phyloP scores from a whole-genome alignment of 305 asterid species.

The Solanum hybrid region DNA sequence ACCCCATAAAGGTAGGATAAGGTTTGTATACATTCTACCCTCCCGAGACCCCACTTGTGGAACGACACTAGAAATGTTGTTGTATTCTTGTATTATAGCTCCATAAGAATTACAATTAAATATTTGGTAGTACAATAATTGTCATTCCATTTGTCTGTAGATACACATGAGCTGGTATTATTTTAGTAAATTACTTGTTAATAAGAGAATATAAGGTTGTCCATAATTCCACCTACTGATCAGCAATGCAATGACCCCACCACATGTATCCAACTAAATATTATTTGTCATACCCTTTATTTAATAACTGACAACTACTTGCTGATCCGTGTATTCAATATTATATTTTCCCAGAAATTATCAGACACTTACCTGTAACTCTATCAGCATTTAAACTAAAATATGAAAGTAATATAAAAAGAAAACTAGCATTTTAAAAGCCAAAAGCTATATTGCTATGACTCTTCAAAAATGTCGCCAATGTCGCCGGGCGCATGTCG shows the following conservation, averaged over 20 bases:
- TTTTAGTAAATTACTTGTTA: background rate
- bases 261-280: constrained; percentile 9
- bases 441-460: background rate
- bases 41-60: background rate
- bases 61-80: background rate
- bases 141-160: background rate
- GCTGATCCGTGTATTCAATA: background rate
- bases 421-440: background rate
- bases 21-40: background rate
- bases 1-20: background rate
- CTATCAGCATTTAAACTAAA: background rate
- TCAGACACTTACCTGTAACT: background rate
- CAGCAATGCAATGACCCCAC: constrained; percentile 4
- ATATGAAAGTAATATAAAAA: background rate
- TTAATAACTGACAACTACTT: constrained; percentile 11
- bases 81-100: background rate
- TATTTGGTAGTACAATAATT: background rate
- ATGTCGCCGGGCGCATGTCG: background rate
- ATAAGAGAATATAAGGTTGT: constrained; percentile 3
- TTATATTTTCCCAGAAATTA: background rate
- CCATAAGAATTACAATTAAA: background rate
- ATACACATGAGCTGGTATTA: background rate
- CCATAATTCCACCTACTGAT: background rate
- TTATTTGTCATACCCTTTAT: background rate
- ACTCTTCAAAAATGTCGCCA: background rate